phyloP scores from a whole-genome alignment of 352 stramenopile species.

The Pythium inflatum region DNA sequence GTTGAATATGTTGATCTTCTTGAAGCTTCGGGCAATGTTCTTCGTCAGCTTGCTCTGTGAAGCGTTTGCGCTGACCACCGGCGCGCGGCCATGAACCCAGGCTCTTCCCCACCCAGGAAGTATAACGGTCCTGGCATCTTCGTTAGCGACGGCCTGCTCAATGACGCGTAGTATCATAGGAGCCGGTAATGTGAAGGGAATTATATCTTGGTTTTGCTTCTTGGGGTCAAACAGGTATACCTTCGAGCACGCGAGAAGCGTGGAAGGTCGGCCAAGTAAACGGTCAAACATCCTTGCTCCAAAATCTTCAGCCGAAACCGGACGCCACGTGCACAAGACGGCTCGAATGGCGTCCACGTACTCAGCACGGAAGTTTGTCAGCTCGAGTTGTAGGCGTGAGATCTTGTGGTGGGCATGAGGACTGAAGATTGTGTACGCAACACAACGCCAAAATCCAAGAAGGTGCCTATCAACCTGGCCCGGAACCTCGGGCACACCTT shows the following conservation, averaged over 20 bases:
- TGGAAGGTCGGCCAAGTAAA: neutral
- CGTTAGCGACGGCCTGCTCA: neutral
- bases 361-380: neutral
- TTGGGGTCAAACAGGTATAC: neutral
- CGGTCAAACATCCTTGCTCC: neutral
- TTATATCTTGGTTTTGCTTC: neutral
- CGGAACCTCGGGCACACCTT: neutral
- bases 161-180: neutral
- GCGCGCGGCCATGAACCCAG: neutral
- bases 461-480: neutral
- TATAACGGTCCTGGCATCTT: neutral
- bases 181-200: neutral
- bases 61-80: neutral
- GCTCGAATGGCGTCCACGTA: neutral
- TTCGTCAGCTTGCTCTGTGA: neutral
- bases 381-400: neutral
- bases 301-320: neutral
- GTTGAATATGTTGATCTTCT: neutral
- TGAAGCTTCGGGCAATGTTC: neutral
- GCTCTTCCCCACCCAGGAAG: slow-evolving; percentile 1
- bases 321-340: neutral
- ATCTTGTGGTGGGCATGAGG: neutral
- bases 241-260: neutral
- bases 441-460: neutral
- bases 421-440: neutral